Conservation (phyloP, 176 grass and related monocot genomes). For the Poa annua region DNA sequence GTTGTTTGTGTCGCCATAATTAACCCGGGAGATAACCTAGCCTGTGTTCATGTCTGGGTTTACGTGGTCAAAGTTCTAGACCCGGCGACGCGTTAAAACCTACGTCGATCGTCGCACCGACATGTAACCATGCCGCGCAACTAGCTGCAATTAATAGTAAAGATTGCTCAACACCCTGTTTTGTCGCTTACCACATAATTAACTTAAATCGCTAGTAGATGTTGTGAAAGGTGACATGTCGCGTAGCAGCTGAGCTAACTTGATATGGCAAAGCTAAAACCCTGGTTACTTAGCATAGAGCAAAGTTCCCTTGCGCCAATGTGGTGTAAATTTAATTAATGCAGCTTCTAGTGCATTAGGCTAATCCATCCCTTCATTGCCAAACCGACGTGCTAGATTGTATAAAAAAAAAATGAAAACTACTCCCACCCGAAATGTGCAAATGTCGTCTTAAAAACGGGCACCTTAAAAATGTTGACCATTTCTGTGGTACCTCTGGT, state of each 20-base stretch:
- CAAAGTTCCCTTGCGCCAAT: background rate
- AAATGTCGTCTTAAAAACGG: background rate
- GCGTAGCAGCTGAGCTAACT: background rate
- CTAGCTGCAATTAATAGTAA: background rate
- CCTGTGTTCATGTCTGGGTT: background rate
- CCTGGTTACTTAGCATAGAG: background rate
- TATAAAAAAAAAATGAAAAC: background rate
- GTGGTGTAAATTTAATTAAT: background rate
- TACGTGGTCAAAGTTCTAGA: conserved; percentile 2
- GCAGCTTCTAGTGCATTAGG: background rate
- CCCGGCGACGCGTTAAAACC: conserved; percentile 25
- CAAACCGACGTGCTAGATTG: background rate
- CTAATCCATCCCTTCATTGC: background rate
- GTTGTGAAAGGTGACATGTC: background rate
- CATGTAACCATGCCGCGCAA: background rate
- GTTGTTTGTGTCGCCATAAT: background rate
- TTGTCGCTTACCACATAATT: background rate
- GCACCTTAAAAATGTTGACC: background rate
- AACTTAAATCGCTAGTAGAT: background rate
- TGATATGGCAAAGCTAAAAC: background rate
- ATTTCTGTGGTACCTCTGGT: background rate
- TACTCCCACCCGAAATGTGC: background rate
- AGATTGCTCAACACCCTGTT: background rate
- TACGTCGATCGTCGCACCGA: background rate
- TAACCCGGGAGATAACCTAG: background rate